Base-by-base conservation (phyloP, 257 asterid species). In the Echites panduratus region DNA sequence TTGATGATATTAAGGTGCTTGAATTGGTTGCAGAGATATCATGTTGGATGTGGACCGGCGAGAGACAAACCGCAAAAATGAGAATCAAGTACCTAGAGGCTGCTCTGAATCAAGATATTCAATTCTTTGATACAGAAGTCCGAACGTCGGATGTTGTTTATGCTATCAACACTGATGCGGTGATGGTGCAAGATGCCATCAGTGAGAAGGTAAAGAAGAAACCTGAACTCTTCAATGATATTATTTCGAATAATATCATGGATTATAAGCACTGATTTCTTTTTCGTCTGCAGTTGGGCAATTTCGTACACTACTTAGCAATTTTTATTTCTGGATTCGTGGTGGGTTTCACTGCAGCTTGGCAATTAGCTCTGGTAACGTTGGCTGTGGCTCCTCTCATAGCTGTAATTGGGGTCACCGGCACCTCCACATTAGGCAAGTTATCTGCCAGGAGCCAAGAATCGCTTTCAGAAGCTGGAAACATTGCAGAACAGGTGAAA, bases 11-110 rank as follows among this genome's bases (percentile, higher is more conserved):
- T 41, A 43, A 57, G 66, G 27, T 68, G 12, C 44, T 63, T 68
- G 66, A 47, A 70, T 76, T 67, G 68, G 77, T 64, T 89, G 84
- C 88, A 93, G 98, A 90, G 79, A 93, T 93, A 79, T 93, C 98
- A 38, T 93, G 98, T 65, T 93, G 98, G 98, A 93, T 93, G 98
- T 93, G 98, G 98, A 90, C 88, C 9, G 97, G 98, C 45, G 98
- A 93, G 83, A 89, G 98, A 45, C 97, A 93, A 66, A 85, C 98
- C 0, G 87, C 96, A 22, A 93, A 84, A 70, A 93, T 93, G 98
- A 86, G 98, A 78, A 90, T 90, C 77, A 87, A 85, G 70, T 93
- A 85, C 77, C 80, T 93, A 40, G 97, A 93, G 71, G 87, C 98
- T 63, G 97, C 94, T 75, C 76, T 93, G 64, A 84, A 89, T 71